Percentiles rank a stretch among this genome's conserved stretches.
Conservation (phyloP, 352 stramenopile species). For the Phytopythium oedochilum region DNA sequence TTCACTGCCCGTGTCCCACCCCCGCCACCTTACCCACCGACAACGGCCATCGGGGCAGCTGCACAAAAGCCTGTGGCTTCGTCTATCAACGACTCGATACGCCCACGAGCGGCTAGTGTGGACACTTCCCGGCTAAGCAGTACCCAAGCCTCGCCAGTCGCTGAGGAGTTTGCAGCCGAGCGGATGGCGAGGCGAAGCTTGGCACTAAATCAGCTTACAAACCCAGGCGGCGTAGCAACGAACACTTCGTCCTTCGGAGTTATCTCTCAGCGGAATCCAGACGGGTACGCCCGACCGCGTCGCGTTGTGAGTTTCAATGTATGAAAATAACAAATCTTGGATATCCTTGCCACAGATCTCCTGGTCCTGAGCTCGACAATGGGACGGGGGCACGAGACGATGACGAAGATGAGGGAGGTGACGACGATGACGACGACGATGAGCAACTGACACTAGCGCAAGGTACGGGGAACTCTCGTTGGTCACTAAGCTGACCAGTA, state of each 20-base stretch:
- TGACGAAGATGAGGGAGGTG: conserved; percentile 39
- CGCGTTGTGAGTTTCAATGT: no score
- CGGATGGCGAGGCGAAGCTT: conserved; percentile 47
- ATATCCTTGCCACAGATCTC: no score
- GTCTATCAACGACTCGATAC: background rate
- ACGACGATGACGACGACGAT: conserved; percentile 44
- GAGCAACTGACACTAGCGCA: conserved; percentile 61
- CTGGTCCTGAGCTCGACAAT: no score
- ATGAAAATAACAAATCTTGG: no score
- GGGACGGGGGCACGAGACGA: no score
- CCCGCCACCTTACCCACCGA: conserved; percentile 43
- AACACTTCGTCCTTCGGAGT: background rate
- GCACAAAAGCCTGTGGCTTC: background rate
- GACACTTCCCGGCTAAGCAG: background rate
- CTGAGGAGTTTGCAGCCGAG: conserved; percentile 8
- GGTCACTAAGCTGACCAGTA: background rate
- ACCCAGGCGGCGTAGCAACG: conserved; percentile 10
- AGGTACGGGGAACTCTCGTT: conserved; percentile 14
- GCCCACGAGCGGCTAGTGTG: background rate
- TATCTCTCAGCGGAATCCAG: background rate
- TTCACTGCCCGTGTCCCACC: conserved; percentile 28
- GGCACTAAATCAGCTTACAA: conserved; percentile 59
- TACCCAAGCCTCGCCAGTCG: no score
- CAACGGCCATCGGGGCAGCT: background rate
- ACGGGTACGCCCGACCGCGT: background rate